phyloP scores from a whole-genome alignment of 352 stramenopile genomes.

The Globisporangium irregulare region DNA sequence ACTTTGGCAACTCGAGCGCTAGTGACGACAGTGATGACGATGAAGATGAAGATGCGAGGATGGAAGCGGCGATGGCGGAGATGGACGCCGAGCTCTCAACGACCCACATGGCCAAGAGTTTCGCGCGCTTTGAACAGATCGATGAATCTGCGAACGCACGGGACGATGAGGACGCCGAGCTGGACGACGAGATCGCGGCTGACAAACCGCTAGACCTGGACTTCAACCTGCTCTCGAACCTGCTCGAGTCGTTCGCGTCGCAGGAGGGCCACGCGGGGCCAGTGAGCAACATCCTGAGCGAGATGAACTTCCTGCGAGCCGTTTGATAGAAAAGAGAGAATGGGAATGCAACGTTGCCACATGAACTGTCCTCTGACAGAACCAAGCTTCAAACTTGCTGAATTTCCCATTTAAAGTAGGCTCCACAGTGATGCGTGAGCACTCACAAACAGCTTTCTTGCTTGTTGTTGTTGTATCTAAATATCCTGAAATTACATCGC shows the following conservation, averaged over 20 bases:
- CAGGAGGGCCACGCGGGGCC: constrained; percentile 71
- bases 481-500: neutral
- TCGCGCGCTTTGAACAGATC: constrained; percentile 28
- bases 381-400: neutral
- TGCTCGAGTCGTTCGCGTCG: constrained; percentile 79
- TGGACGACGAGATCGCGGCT: constrained; percentile 21
- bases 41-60: constrained; percentile 32
- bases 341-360: neutral
- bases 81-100: constrained; percentile 68
- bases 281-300: constrained; percentile 72
- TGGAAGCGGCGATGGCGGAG: constrained; percentile 64
- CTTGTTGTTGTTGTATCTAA: neutral
- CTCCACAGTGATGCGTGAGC: neutral
- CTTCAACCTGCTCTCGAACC: constrained; percentile 80
- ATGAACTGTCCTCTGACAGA: neutral
- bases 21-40: constrained; percentile 32
- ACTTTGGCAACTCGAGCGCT: constrained; percentile 19
- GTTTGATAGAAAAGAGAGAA: neutral
- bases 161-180: neutral
- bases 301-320: constrained; percentile 37
- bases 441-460: neutral
- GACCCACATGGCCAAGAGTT: constrained; percentile 60
- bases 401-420: neutral
- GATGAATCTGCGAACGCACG: neutral
- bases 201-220: constrained; percentile 68